Conservation (phyloP, 2,329 filamentous ascomycete species). For the Fusarium sp. region DNA sequence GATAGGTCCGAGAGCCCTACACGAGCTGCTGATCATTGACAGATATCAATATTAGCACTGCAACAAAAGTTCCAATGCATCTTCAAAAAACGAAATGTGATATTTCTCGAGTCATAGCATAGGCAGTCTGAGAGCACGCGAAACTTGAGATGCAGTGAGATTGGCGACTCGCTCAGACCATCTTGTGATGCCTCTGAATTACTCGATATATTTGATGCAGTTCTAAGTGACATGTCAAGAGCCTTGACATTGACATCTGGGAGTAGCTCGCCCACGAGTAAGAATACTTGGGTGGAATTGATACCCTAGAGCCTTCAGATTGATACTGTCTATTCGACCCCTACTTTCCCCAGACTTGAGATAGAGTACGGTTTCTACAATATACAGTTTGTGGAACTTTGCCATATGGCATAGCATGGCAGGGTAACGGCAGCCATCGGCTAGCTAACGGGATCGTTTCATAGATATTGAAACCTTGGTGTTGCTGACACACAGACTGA, state of each 20-base stretch:
- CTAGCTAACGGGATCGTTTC: conserved; percentile 1
- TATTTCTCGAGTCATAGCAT: background rate
- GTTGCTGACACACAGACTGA: conserved; percentile 5
- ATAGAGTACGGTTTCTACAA: background rate
- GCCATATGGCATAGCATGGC: background rate
- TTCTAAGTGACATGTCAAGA: background rate
- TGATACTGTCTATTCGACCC: background rate
- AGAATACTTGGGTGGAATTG: background rate
- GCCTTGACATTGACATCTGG: background rate
- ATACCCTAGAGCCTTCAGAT: background rate
- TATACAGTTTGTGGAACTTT: background rate
- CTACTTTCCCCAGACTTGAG: background rate
- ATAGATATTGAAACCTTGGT: background rate
- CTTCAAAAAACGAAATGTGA: background rate
- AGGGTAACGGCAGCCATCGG: background rate
- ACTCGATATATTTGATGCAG: background rate
- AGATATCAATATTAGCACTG: background rate
- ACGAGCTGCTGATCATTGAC: background rate
- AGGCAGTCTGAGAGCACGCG: background rate
- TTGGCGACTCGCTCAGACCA: background rate
- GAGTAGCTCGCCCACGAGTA: background rate
- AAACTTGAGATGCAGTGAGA: background rate
- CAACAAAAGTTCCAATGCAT: background rate
- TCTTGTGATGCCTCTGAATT: background rate
- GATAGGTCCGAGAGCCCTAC: background rate